phyloP scores from a whole-genome alignment of 805 yeast genomes.

The Hanseniaspora lachancei region DNA sequence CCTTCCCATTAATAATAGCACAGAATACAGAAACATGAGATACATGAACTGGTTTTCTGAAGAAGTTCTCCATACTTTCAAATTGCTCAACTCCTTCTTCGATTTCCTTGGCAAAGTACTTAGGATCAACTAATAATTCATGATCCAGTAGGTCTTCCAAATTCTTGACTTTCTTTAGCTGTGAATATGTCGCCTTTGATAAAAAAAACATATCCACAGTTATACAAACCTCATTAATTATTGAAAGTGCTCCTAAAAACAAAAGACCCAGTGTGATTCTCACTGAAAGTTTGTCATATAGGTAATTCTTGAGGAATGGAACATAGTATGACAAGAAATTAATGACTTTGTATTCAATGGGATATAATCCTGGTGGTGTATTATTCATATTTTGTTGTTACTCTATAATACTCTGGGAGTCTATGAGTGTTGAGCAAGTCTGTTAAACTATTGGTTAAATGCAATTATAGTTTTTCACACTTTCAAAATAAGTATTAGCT shows the following conservation, averaged over 20 bases:
- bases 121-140: slow-evolving; percentile 23
- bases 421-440: no score
- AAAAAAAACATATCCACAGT: slow-evolving; percentile 26
- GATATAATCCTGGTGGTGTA: neutral
- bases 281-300: slow-evolving; percentile 24
- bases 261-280: slow-evolving; percentile 26
- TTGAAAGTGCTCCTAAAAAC: slow-evolving; percentile 24
- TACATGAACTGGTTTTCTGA: slow-evolving; percentile 66
- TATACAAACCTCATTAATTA: slow-evolving; percentile 25
- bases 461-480: no score
- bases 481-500: no score
- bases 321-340: neutral
- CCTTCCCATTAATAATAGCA: slow-evolving; percentile 26
- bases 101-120: slow-evolving; percentile 25
- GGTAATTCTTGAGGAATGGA: slow-evolving; percentile 15
- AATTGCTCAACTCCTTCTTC: slow-evolving; percentile 26
- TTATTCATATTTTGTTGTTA: neutral
- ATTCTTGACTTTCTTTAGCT: slow-evolving; percentile 22
- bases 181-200: slow-evolving; percentile 25
- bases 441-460: no score
- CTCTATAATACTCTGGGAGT: no score
- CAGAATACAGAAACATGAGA: slow-evolving; percentile 55
- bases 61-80: slow-evolving; percentile 42
- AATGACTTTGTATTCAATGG: slow-evolving; percentile 1
- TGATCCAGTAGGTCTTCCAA: slow-evolving; percentile 24